A percentile compares a stretch with the other conserved stretches of the same genome.
Evolutionary conservation across 805 yeast genomes (phyloP).

Genomic region (Wickerhamomyces bovis): DNA sequence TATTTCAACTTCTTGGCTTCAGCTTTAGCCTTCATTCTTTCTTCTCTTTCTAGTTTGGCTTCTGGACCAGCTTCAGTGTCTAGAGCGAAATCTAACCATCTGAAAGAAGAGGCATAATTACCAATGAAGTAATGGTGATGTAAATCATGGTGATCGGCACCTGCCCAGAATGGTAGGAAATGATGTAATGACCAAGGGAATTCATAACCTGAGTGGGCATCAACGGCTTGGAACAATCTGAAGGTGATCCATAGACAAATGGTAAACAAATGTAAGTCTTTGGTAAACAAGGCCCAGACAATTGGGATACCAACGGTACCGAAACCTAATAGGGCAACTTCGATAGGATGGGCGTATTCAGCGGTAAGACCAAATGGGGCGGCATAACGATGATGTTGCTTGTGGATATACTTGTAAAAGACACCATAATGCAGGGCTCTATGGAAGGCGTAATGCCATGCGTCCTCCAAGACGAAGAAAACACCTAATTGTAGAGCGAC

Average conservation of each 20-base stretch:
- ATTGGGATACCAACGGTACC: constrained; percentile 97
- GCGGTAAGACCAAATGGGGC: constrained; percentile 98
- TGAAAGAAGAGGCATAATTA: constrained; percentile 88
- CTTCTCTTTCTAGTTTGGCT: constrained; percentile 71
- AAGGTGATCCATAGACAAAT: constrained; percentile 80
- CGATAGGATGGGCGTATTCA: constrained; percentile 95
- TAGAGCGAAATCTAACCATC: constrained; percentile 90
- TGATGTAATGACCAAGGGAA: constrained; percentile 96
- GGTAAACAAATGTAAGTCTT: constrained; percentile 82
- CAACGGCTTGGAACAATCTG: constrained; percentile 93
- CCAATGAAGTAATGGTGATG: constrained; percentile 96
- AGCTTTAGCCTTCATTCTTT: constrained; percentile 38
- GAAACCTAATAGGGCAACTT: constrained; percentile 75
- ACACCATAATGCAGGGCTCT: constrained; percentile 83
- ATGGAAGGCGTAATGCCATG: constrained; percentile 97
- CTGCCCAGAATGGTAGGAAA: constrained; percentile 94
- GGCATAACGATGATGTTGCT: constrained; percentile 96
- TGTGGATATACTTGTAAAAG: constrained; percentile 89
- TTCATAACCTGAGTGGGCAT: constrained; percentile 96
- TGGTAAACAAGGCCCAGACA: constrained; percentile 68
- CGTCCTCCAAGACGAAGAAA: constrained; percentile 83
- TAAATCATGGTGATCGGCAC: constrained; percentile 96
- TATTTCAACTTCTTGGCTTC: constrained; percentile 11
- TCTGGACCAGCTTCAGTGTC: constrained; percentile 88
- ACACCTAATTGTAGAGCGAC: constrained; percentile 62